These are phyloP conservation scores for Rhizopogon rudus DNA, from an alignment of 768 basidiomycete genomes.

Conservation along the genomic window DNA sequence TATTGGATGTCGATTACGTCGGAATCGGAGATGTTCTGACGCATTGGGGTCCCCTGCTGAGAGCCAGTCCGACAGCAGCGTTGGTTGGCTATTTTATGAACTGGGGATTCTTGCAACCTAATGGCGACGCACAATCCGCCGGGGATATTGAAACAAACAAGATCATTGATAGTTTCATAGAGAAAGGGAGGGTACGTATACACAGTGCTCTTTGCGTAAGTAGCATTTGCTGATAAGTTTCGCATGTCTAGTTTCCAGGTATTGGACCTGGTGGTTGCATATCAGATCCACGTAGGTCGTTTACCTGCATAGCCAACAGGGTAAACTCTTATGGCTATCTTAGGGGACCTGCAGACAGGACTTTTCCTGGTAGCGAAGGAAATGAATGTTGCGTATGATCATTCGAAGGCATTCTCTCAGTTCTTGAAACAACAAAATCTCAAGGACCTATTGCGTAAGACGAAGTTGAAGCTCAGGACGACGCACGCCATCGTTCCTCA, in stretches of 20 bases:
- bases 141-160: not conserved
- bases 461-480: constrained; percentile 17
- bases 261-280: constrained; percentile 1
- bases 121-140: constrained; percentile 5
- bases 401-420: constrained; percentile 29
- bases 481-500: constrained; percentile 34
- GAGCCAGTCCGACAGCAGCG: constrained; percentile 22
- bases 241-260: not conserved
- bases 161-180: constrained; percentile 10
- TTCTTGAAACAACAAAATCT: constrained; percentile 29
- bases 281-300: not conserved
- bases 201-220: not conserved
- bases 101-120: constrained; percentile 24
- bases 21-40: constrained; percentile 30
- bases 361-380: constrained; percentile 7
- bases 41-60: constrained; percentile 35
- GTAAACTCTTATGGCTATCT: not conserved
- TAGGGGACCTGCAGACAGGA: not conserved
- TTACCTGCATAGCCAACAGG: not conserved
- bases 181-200: constrained; percentile 11
- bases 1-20: constrained; percentile 37
- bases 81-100: constrained; percentile 46
- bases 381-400: constrained; percentile 28
- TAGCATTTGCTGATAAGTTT: not conserved
- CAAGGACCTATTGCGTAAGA: constrained; percentile 12